Conservation (phyloP, 2,329 filamentous ascomycete genomes). For the Juglanconis oblonga region DNA sequence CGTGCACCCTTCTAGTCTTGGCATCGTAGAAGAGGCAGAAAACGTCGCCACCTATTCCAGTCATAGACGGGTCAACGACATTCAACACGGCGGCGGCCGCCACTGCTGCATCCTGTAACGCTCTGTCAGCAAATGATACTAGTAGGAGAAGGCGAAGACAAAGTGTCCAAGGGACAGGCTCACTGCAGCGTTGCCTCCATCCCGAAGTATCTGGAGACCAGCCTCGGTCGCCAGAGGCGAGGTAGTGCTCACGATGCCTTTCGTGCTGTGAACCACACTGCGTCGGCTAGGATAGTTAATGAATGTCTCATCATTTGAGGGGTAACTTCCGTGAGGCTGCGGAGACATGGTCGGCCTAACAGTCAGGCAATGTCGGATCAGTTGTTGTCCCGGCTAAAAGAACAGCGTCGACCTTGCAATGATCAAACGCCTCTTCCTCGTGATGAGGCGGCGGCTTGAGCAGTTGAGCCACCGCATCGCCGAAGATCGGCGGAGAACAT, state of each 20-base stretch:
- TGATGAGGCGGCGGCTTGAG: too few relatives aligned
- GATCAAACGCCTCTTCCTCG: background rate
- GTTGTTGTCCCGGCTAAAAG: background rate
- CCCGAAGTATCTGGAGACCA: conserved; percentile 73
- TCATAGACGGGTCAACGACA: conserved; percentile 83
- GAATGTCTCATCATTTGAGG: conserved; percentile 19
- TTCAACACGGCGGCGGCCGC: conserved; percentile 86
- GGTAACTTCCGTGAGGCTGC: conserved; percentile 10
- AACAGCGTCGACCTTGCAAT: background rate
- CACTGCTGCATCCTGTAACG: conserved; percentile 76
- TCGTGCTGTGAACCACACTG: conserved; percentile 86
- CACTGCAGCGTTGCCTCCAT: conserved; percentile 89
- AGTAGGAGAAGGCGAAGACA: too few relatives aligned
- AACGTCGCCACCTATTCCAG: conserved; percentile 92
- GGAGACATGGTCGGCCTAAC: background rate
- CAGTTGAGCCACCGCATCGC: background rate
- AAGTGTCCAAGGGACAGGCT: conserved; percentile 30
- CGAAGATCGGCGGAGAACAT: background rate
- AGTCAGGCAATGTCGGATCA: background rate
- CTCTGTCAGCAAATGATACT: conserved; percentile 10
- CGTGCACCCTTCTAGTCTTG: conserved; percentile 72
- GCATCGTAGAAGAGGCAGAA: conserved; percentile 90
- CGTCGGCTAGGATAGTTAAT: conserved; percentile 61
- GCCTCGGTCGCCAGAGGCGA: conserved; percentile 85
- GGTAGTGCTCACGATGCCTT: conserved; percentile 84